Base-by-base conservation (phyloP, 805 yeast genomes). In the Candida pseudoglaebosa region DNA sequence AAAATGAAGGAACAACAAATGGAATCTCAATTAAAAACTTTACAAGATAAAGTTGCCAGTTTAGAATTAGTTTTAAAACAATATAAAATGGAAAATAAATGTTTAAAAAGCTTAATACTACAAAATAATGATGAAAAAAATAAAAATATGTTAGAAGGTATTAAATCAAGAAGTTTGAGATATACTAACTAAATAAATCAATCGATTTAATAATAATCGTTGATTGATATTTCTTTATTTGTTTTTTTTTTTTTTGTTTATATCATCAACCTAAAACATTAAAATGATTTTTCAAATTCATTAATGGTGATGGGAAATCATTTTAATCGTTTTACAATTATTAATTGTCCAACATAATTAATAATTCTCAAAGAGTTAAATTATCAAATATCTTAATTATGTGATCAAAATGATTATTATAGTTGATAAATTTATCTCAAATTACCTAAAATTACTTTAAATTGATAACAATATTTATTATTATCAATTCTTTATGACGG, bases 1-100 rank as follows among this genome's bases (percentile, higher is more conserved):
- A 90, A 91, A 73, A 54, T 84, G 63, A 84, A 87, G 59, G 97
- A 91, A 64, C 93, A 85, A 63, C 91, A 90, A 57, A 76, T 91
- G 80, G 96, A 90, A 62, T 70, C 80, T 42, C 78, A 74, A 42
- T 74, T 90, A 14, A 76, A 77, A 49, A 90, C 84, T 43, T 70
- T 91, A 50, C 80, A 78, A 49, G 90, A 84, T 22, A 62, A 77
- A 44, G 80, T 90, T 12, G 63, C 69, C 34, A 66, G 67, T 16
- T 70, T 89, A 45, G 95, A 89, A 59, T 72, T 76, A 53, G 80
- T 80, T 54, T 78, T 93, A 42, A 81, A 81, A 59, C 86, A 91
- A 40, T 66, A 91, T 47, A 95, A 90, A 63, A 87, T 88, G 95
- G 99, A 91, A 65, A 91, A 91, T 65, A 77, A 80, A 54, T 72